Base-by-base conservation (phyloP, 225 moss, liverwort and hornwort species). In the Pseudoscleropodium purum region DNA sequence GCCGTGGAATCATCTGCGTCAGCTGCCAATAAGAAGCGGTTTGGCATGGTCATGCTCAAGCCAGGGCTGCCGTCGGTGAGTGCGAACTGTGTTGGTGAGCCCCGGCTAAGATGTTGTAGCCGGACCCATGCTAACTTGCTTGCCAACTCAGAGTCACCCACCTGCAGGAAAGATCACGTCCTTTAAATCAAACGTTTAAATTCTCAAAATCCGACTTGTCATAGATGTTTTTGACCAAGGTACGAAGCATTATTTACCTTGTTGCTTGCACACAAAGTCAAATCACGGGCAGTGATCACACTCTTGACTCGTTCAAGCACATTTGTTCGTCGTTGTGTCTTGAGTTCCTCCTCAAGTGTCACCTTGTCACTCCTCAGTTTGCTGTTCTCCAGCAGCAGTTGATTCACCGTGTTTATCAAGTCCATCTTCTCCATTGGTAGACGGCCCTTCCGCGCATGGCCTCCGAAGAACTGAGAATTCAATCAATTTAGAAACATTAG, bases 361-460 rank as follows among this genome's bases (percentile, higher is more conserved):
- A 95, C 95, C 89, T 99, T 99, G 51, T 97, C 97, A 75, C 91
- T 95, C 79, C 94, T 94, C 41, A 97, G 83, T 90, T 97, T 99
- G 85, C 91, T 97, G 89, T 97, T 99, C 76, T 97, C 97, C 73
- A 93, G 49, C 86, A 99, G 91, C 74, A 99, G 92, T 86, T 97
- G 99, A 87, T 99, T 99, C 93, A 97, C 96, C 34, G 97, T 97
- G 91, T 95, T 97, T 87, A 99, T 97, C 81, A 97, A 92, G 88
- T 97, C 96, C 95, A 99, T 96, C 91, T 96, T 99, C 87, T 99
- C 97, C 81, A 95, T 92, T 37, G 97, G 95, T 31, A 97, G 93
- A 66, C 97, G 93, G 49, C 99, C 97, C 94, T 94, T 97, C 85
- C 97, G 87, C 54, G 96, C 94, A 39, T 96, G 97, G 80, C 99